Evolutionary conservation across 495 filamentous ascomycete species (phyloP).

Genomic region (Aspergillus homomorphus): DNA sequence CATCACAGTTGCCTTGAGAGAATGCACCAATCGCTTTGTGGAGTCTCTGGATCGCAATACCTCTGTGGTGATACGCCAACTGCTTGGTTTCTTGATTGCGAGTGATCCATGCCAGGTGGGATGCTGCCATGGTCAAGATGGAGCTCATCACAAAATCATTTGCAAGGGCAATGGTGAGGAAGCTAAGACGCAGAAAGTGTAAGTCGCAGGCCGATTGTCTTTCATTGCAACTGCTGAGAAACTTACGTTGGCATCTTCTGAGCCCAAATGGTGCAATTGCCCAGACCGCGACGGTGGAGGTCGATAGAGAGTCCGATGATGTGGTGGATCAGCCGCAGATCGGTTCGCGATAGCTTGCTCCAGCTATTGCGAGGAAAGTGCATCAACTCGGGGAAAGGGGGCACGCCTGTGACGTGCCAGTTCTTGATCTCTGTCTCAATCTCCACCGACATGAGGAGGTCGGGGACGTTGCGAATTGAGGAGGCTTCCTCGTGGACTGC

Average conservation of each 20-base stretch:
- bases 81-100: constrained; percentile 77
- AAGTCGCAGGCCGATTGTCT: not conserved
- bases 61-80: constrained; percentile 82
- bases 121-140: constrained; percentile 84
- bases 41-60: constrained; percentile 78
- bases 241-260: constrained; percentile 87
- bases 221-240: no score
- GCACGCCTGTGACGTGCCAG: constrained; percentile 80
- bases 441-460: constrained; percentile 78
- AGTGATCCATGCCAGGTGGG: constrained; percentile 84
- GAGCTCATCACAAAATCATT: constrained; percentile 91
- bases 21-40: constrained; percentile 84
- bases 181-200: constrained; percentile 47
- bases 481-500: constrained; percentile 62
- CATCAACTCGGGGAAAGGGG: constrained; percentile 80
- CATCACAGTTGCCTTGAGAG: constrained; percentile 83
- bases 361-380: constrained; percentile 59
- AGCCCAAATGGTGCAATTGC: constrained; percentile 85
- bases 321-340: constrained; percentile 87
- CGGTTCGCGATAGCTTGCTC: constrained; percentile 64
- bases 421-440: constrained; percentile 76
- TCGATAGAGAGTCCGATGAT: constrained; percentile 82
- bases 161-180: constrained; percentile 76
- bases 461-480: constrained; percentile 64
- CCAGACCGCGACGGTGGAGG: constrained; percentile 70